Conservation (phyloP, 106 monocot genomes). For the Acorus calamus region DNA sequence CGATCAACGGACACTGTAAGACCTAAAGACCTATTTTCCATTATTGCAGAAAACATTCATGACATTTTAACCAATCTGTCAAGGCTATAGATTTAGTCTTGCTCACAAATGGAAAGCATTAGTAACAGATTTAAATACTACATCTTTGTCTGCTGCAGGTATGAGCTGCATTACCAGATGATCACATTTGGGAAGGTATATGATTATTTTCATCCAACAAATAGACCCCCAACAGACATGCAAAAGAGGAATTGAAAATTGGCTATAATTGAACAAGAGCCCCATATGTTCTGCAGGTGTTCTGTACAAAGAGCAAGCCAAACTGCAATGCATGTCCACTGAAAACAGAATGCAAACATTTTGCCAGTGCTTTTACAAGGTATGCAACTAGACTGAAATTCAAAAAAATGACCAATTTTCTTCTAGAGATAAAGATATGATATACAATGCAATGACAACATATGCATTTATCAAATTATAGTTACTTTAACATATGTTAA, state of each 20-base stretch:
- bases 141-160: conserved; percentile 21
- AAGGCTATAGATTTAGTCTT: no score
- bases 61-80: no score
- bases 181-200: conserved; percentile 82
- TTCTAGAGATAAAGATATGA: neutral
- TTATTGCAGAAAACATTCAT: no score
- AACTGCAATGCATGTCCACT: conserved; percentile 85
- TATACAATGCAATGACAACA: neutral
- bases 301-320: conserved; percentile 85
- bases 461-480: neutral
- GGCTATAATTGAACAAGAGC: neutral
- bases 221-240: no score
- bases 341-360: conserved; percentile 77
- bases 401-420: neutral
- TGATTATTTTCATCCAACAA: no score
- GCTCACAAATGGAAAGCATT: neutral
- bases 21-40: neutral
- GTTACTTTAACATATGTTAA: neutral
- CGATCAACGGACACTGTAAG: conserved; percentile 66
- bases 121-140: neutral
- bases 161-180: conserved; percentile 79
- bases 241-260: neutral
- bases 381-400: conserved; percentile 1
- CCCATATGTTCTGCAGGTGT: conserved; percentile 36
- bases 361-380: conserved; percentile 85